Evolutionary conservation across 1,139 yeast species (phyloP).

Genomic region (Suhomyces wounanorum): DNA sequence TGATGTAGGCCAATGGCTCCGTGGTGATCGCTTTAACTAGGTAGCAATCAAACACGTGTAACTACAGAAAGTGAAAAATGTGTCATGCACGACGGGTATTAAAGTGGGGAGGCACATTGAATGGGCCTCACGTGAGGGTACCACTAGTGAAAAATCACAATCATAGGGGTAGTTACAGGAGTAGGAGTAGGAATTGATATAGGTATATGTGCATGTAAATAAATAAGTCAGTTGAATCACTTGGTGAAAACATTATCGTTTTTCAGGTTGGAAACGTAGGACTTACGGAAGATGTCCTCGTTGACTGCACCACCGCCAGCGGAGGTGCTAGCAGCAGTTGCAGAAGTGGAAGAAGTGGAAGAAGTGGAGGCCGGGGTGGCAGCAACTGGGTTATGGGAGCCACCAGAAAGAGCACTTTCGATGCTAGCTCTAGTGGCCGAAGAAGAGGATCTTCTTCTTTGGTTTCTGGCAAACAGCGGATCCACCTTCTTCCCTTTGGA

Average conservation of each 20-base stretch:
- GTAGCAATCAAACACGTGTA: conserved; percentile 14
- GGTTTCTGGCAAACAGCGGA: conserved; percentile 83
- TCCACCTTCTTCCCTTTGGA: conserved; percentile 67
- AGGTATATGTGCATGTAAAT: conserved; percentile 1
- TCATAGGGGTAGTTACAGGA: conserved; percentile 1
- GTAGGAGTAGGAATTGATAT: not conserved
- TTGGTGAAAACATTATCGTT: conserved; percentile 13
- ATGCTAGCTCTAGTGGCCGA: conserved; percentile 45
- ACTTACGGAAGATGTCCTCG: conserved; percentile 23
- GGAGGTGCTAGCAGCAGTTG: conserved; percentile 8
- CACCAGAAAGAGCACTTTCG: conserved; percentile 24
- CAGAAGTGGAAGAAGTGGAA: not conserved
- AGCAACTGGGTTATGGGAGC: not conserved
- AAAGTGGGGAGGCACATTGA: not conserved
- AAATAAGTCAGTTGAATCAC: conserved; percentile 8
- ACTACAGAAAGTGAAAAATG: conserved; percentile 3
- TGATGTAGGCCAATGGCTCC: not conserved
- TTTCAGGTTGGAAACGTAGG: conserved; percentile 15
- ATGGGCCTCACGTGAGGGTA: not conserved
- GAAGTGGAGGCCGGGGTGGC: conserved; percentile 1
- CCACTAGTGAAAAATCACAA: not conserved
- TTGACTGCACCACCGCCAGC: conserved; percentile 11
- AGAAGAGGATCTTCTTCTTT: conserved; percentile 71
- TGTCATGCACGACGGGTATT: not conserved
- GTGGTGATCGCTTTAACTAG: not conserved